Conservation (phyloP, 495 filamentous ascomycete species). For the Cetradonia linearis region DNA sequence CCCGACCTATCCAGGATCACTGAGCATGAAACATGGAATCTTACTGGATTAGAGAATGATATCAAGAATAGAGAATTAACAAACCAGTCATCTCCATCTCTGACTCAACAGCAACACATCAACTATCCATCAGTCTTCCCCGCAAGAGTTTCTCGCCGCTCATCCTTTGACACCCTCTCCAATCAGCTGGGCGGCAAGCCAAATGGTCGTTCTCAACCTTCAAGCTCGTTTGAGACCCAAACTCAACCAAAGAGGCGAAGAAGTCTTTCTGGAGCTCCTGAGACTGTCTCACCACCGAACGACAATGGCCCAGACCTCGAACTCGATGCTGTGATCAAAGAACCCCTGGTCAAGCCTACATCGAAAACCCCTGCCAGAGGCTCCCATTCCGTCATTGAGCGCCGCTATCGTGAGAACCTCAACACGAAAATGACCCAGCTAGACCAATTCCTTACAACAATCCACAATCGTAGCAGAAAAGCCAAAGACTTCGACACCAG, state of each 20-base stretch:
- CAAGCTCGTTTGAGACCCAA: background rate
- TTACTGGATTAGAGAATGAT: background rate
- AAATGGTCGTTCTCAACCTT: background rate
- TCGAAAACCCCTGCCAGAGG: constrained; percentile 71
- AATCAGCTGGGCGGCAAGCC: background rate
- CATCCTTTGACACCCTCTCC: background rate
- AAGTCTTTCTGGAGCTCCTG: background rate
- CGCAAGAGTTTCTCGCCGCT: background rate
- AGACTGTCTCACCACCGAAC: background rate
- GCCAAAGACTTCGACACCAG: background rate
- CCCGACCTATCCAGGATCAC: background rate
- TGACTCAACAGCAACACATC: background rate
- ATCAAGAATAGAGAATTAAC: background rate
- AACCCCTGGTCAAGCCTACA: background rate
- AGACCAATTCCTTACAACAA: background rate
- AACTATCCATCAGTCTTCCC: background rate
- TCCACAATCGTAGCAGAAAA: background rate
- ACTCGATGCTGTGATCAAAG: background rate
- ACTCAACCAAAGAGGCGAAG: background rate
- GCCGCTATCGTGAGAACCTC: constrained; percentile 84
- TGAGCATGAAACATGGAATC: constrained; percentile 1
- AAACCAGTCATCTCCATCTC: background rate
- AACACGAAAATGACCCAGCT: constrained; percentile 91
- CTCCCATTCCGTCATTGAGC: constrained; percentile 97
- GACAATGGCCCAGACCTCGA: background rate